A percentile compares a stretch with the other conserved stretches of the same genome.
phyloP scores from a whole-genome alignment of 257 asterid genomes.

The Solanum ossicruentum region DNA sequence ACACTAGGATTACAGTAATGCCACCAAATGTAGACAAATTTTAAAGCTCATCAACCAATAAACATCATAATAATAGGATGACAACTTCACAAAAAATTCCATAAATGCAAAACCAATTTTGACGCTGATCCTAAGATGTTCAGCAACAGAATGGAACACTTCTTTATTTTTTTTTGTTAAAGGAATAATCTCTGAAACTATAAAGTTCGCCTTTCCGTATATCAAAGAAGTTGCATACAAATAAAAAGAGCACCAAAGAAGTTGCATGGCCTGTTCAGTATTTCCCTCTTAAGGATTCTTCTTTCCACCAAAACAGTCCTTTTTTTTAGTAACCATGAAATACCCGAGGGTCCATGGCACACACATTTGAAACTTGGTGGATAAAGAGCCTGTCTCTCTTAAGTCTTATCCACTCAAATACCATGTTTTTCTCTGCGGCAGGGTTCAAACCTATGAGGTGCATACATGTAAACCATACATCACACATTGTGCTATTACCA shows the following conservation, averaged over 20 bases:
- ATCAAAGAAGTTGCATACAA: not conserved
- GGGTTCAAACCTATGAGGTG: not conserved
- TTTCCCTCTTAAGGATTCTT: not conserved
- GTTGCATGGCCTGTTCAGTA: not conserved
- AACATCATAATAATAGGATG: not conserved
- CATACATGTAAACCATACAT: not conserved
- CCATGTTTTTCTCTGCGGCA: not conserved
- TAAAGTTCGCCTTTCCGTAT: not conserved
- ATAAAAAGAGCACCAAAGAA: not conserved
- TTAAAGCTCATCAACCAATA: not conserved
- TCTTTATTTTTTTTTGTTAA: not conserved
- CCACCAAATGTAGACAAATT: not conserved
- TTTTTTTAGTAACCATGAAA: not conserved
- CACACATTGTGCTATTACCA: not conserved
- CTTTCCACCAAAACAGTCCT: not conserved
- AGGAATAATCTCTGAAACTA: not conserved
- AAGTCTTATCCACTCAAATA: not conserved
- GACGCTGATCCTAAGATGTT: not conserved
- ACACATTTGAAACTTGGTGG: not conserved
- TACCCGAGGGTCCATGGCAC: not conserved
- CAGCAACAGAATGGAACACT: not conserved
- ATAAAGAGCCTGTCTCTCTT: not conserved
- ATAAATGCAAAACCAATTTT: not conserved
- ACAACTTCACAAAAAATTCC: not conserved
- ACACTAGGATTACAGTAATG: not conserved